phyloP scores from a whole-genome alignment of 768 basidiomycete genomes.

The Suillus tomentosus region DNA sequence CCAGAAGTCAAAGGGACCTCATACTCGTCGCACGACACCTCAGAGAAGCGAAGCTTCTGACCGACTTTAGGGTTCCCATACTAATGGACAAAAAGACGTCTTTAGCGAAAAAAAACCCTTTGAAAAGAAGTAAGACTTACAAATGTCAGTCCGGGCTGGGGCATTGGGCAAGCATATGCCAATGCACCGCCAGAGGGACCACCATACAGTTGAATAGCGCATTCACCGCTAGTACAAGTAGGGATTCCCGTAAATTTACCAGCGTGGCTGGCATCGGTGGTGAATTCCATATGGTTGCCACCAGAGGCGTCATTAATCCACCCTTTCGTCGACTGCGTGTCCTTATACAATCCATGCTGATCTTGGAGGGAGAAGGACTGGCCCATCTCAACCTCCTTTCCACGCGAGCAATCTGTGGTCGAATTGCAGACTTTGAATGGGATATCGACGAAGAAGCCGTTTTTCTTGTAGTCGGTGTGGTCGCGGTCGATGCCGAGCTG shows the following conservation, averaged over 20 bases:
- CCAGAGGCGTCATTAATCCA: not conserved
- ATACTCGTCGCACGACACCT: not conserved
- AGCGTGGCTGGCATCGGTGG: not conserved
- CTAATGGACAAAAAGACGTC: not conserved
- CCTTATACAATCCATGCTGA: not conserved
- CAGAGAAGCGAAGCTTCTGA: not conserved
- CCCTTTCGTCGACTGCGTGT: not conserved
- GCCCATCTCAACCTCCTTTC: not conserved
- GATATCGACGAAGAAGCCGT: constrained; percentile 1
- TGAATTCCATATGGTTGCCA: not conserved
- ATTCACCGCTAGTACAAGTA: not conserved
- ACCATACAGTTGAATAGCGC: not conserved
- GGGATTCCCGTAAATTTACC: not conserved
- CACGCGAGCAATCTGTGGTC: not conserved
- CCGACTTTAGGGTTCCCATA: not conserved
- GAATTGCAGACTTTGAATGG: not conserved
- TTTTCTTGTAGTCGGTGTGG: not conserved
- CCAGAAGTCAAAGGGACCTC: constrained; percentile 1
- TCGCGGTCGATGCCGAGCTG: not conserved
- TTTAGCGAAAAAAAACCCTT: not conserved
- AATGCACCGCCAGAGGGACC: not conserved
- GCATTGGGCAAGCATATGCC: not conserved
- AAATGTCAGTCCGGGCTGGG: not conserved
- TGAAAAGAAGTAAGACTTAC: not conserved
- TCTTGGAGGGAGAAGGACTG: not conserved